These are phyloP conservation scores for Camellia oleifera DNA, from an alignment of 179 eudicot genomes.

Conservation along the genomic window DNA sequence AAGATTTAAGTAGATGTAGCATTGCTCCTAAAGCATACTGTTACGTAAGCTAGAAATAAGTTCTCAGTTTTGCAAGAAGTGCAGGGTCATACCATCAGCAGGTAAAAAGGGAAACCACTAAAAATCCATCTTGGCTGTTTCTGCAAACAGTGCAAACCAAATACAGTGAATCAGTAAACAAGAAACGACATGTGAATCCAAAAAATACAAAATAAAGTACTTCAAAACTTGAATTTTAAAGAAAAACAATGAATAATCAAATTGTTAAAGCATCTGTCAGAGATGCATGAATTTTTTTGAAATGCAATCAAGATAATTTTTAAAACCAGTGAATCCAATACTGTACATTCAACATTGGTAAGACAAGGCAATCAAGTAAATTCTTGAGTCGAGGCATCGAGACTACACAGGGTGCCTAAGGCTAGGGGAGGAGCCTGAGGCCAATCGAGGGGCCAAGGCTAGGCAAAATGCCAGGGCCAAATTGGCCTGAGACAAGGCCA, in stretches of 20 bases:
- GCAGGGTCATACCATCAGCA: conserved; percentile 20
- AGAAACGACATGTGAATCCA: neutral
- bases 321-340: neutral
- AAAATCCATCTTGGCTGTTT: conserved; percentile 11
- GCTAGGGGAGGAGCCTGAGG: too few relatives aligned
- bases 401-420: too few relatives aligned
- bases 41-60: conserved; percentile 9
- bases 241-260: neutral
- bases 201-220: neutral
- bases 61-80: neutral
- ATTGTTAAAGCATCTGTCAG: neutral
- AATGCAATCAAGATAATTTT: neutral
- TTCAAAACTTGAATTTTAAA: neutral
- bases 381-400: too few relatives aligned
- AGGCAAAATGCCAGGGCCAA: too few relatives aligned
- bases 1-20: too few relatives aligned
- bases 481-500: too few relatives aligned
- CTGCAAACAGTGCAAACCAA: conserved; percentile 22
- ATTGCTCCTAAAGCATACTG: neutral
- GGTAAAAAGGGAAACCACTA: conserved; percentile 4
- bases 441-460: too few relatives aligned
- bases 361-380: neutral
- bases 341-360: neutral
- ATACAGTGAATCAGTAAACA: conserved; percentile 9
- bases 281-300: neutral